Evolutionary conservation across 495 filamentous ascomycete genomes (phyloP).

Genomic region (Articulospora tetracladia): DNA sequence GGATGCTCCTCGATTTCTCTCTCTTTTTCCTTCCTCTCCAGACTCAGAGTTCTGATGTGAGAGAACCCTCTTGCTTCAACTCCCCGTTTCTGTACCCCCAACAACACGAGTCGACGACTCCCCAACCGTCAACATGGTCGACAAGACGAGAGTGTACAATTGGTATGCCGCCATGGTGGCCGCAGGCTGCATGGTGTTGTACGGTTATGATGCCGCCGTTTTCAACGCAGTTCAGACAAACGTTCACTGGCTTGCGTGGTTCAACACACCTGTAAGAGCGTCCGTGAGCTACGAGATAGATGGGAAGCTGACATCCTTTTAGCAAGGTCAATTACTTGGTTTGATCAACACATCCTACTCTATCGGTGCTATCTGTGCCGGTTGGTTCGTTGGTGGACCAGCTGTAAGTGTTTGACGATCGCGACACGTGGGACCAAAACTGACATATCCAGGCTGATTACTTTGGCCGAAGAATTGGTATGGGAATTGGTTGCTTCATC

Average conservation of each 20-base stretch:
- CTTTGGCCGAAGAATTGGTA: slow-evolving; percentile 53
- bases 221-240: slow-evolving; percentile 61
- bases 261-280: slow-evolving; percentile 41
- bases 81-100: neutral
- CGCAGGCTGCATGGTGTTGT: slow-evolving; percentile 64
- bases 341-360: slow-evolving; percentile 60
- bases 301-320: neutral
- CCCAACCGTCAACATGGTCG: slow-evolving; percentile 8
- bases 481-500: slow-evolving; percentile 51
- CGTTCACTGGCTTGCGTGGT: slow-evolving; percentile 56
- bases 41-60: neutral
- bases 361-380: slow-evolving; percentile 58
- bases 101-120: neutral
- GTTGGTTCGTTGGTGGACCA: slow-evolving; percentile 11
- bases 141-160: slow-evolving; percentile 10
- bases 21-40: neutral
- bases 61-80: neutral
- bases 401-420: neutral
- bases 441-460: slow-evolving; percentile 41
- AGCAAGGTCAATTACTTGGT: slow-evolving; percentile 41
- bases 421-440: neutral
- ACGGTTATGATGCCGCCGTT: slow-evolving; percentile 63
- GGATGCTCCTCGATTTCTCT: neutral
- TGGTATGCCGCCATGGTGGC: slow-evolving; percentile 53
- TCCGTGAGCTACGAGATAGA: neutral